A percentile compares a stretch with the other conserved stretches of the same genome.
Conservation (phyloP, 805 yeast genomes). For the Ogataea siamensis region DNA sequence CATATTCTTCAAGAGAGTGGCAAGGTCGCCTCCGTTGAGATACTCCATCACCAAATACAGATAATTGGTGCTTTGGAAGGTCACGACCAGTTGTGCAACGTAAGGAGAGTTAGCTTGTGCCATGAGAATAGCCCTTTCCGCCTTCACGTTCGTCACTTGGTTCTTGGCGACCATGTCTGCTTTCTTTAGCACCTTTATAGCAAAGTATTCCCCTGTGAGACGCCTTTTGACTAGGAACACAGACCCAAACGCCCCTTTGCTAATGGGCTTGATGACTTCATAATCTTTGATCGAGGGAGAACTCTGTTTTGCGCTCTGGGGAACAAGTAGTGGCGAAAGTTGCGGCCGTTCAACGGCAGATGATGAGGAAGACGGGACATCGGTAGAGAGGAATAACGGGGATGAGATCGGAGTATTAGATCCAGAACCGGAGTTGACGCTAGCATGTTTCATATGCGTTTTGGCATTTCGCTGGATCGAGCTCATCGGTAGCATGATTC, state of each 20-base stretch:
- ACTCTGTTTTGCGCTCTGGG: conserved; percentile 54
- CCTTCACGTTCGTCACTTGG: conserved; percentile 90
- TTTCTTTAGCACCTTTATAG: conserved; percentile 87
- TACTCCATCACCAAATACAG: conserved; percentile 95
- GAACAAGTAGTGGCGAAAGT: conserved; percentile 73
- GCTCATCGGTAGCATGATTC: conserved; percentile 53
- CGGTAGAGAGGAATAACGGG: conserved; percentile 53
- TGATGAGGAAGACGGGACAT: conserved; percentile 29
- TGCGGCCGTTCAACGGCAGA: conserved; percentile 52
- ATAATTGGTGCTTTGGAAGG: conserved; percentile 86
- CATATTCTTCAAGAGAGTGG: conserved; percentile 76
- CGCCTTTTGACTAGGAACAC: conserved; percentile 83
- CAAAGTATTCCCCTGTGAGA: conserved; percentile 90
- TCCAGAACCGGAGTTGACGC: conserved; percentile 21
- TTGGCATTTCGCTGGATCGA: conserved; percentile 55
- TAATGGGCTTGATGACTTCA: conserved; percentile 87
- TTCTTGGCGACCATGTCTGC: conserved; percentile 97
- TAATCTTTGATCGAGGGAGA: conserved; percentile 81
- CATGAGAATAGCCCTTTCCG: conserved; percentile 98
- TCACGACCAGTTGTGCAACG: conserved; percentile 83
- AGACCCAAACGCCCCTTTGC: conserved; percentile 97
- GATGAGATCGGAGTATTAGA: conserved; percentile 52
- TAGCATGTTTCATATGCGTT: conserved; percentile 14
- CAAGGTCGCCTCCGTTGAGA: conserved; percentile 92
- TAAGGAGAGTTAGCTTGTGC: conserved; percentile 90